These are phyloP conservation scores for Candida silvicultrix DNA, from an alignment of 805 yeast species.

Conservation along the genomic window DNA sequence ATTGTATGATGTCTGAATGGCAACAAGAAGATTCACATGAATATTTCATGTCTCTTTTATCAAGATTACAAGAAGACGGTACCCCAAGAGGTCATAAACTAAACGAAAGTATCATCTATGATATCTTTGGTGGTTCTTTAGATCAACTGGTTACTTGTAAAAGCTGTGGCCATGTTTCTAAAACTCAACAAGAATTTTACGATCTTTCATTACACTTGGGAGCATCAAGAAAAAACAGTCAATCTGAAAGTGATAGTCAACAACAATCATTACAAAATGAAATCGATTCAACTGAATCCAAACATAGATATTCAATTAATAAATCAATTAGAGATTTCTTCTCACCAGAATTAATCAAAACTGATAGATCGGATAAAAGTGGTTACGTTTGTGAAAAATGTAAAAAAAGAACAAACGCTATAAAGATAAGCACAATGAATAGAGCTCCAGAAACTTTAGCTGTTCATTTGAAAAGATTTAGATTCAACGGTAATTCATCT, in stretches of 20 bases:
- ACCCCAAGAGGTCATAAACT: constrained; percentile 87
- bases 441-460: constrained; percentile 85
- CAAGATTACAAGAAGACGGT: constrained; percentile 84
- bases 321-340: constrained; percentile 78
- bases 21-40: constrained; percentile 98
- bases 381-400: constrained; percentile 91
- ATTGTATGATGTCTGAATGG: constrained; percentile 96
- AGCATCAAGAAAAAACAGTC: constrained; percentile 17
- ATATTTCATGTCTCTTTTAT: constrained; percentile 86
- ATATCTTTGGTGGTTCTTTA: constrained; percentile 88
- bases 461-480: constrained; percentile 85
- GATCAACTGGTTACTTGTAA: constrained; percentile 82
- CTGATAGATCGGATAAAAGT: constrained; percentile 58
- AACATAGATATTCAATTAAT: constrained; percentile 55
- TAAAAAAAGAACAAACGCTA: constrained; percentile 67
- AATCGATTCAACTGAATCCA: constrained; percentile 10
- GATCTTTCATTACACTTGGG: constrained; percentile 78
- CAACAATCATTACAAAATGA: not conserved
- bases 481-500: constrained; percentile 74
- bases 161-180: constrained; percentile 74
- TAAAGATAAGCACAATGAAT: constrained; percentile 66
- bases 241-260: not conserved
- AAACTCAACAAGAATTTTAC: constrained; percentile 88
- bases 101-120: constrained; percentile 77
- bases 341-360: constrained; percentile 68